A percentile compares a stretch with the other conserved stretches of the same genome.
These are phyloP conservation scores for Nidularia sp. DNA, from an alignment of 768 basidiomycete species.

Conservation along the genomic window DNA sequence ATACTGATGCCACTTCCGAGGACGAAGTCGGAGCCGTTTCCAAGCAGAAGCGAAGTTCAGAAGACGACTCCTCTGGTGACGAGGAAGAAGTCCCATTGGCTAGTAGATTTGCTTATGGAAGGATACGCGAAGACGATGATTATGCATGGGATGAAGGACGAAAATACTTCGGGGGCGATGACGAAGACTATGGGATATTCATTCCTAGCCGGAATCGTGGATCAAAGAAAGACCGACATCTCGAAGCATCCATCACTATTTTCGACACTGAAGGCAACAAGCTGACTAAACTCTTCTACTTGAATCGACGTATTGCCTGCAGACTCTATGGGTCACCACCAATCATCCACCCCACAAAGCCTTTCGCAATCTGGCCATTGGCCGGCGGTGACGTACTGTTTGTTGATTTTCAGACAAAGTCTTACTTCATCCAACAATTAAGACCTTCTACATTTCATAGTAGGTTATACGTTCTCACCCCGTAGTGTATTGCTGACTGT, in stretches of 20 bases:
- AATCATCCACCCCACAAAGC: constrained; percentile 16
- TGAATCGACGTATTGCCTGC: constrained; percentile 7
- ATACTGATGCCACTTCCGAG: neutral
- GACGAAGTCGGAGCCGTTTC: neutral
- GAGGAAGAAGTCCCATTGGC: neutral
- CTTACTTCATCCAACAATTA: constrained; percentile 19
- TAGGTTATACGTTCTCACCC: constrained; percentile 4
- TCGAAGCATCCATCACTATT: neutral
- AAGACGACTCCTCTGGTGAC: neutral
- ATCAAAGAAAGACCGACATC: neutral
- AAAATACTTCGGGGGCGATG: neutral
- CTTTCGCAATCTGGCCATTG: constrained; percentile 21
- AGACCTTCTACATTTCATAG: constrained; percentile 19
- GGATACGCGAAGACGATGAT: neutral
- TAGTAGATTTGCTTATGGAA: neutral
- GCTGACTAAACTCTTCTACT: neutral
- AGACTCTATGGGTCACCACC: constrained; percentile 21
- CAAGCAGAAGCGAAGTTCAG: too few species aligned
- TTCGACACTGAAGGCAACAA: neutral
- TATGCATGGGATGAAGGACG: neutral
- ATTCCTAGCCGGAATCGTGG: neutral
- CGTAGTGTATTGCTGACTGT: neutral
- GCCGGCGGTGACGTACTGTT: constrained; percentile 21
- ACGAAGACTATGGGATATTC: neutral
- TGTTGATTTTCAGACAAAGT: constrained; percentile 15